phyloP scores from a whole-genome alignment of 345 rosid genomes.

The Sapria himalayana region DNA sequence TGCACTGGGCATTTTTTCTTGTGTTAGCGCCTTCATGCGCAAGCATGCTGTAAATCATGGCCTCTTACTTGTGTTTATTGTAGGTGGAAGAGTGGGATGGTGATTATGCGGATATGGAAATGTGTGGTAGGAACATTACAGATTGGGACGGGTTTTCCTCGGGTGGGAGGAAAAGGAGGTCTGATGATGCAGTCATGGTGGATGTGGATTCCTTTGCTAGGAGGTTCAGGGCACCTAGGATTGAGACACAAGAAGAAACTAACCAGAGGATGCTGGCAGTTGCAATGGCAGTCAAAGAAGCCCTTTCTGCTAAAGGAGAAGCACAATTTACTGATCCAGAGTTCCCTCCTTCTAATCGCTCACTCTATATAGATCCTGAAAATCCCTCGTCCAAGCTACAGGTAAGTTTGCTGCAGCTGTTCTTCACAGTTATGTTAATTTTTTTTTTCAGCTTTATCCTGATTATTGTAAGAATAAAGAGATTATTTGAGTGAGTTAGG shows the following conservation, averaged over 20 bases:
- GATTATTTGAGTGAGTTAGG: too few species aligned
- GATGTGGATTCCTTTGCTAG: conserved; percentile 80
- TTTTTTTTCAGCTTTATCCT: too few species aligned
- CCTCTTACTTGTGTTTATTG: conserved; percentile 10
- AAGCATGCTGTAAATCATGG: too few species aligned
- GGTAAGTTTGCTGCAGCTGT: conserved; percentile 20
- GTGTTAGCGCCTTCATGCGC: too few species aligned
- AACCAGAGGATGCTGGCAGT: conserved; percentile 92
- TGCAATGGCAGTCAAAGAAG: conserved; percentile 94
- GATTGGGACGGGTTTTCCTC: conserved; percentile 99
- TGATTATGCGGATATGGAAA: conserved; percentile 90
- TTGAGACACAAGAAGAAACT: conserved; percentile 85
- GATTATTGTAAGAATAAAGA: too few species aligned
- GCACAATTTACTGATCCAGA: conserved; percentile 83
- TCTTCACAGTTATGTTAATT: conserved; percentile 5
- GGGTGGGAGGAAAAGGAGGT: conserved; percentile 79
- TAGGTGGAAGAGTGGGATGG: conserved; percentile 99
- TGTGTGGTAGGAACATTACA: conserved; percentile 89
- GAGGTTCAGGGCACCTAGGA: conserved; percentile 83
- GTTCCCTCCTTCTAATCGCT: conserved; percentile 89
- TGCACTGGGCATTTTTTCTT: too few species aligned
- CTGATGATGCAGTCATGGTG: conserved; percentile 46
- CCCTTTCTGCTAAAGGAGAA: conserved; percentile 77
- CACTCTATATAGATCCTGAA: conserved; percentile 62
- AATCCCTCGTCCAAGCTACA: conserved; percentile 82